Base-by-base conservation (phyloP, 2,329 filamentous ascomycete genomes). In the Penicillium janthinellum region DNA sequence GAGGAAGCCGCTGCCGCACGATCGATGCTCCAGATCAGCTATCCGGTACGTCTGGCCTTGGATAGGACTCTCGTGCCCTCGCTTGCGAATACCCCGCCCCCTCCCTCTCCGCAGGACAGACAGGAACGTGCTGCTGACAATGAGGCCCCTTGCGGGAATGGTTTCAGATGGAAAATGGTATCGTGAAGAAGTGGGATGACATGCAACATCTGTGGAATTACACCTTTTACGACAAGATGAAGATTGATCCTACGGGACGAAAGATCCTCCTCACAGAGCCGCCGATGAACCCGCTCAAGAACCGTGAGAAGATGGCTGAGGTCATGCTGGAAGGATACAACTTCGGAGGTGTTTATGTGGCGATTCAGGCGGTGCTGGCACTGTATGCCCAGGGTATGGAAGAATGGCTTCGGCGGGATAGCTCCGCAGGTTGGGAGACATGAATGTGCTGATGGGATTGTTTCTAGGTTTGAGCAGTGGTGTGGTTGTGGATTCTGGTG, bases 171-270 rank as follows among this genome's bases (percentile, higher is more conserved):
- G 95, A 99, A 79, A 99, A 99, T 77, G 95, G 95, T 72, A 98
- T 99, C 72, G 92, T 99, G 68, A 98, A 97, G 86, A 93, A 92
- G 75, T 99, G 95, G 95, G 95, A 99, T 70, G 95, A 99, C 78
- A 99, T 99, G 95, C 91, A 96, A 82, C 94, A 98, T 75, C 88
- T 99, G 57, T 99, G 95, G 95, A 94, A 99, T 81, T 98, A 96
- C 78, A 99, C 95, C 25, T 99, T 99, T 78, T 89, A 86, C 79
- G 94, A 99, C 78, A 98, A 98, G 86, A 91, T 99, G 86, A 88
- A 92, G 78, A 83, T 99, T 69, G 91, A 98, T 76, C 87, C 95
- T 2, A 87, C 86, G 22, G 94, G 92, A 67, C 92, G 93, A 79
- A 99, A 99, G 86, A 98, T 99, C 77, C 86, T 99, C 65, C 86